phyloP scores from a whole-genome alignment of 2,329 filamentous ascomycete genomes.

The Cercospora berteroae region DNA sequence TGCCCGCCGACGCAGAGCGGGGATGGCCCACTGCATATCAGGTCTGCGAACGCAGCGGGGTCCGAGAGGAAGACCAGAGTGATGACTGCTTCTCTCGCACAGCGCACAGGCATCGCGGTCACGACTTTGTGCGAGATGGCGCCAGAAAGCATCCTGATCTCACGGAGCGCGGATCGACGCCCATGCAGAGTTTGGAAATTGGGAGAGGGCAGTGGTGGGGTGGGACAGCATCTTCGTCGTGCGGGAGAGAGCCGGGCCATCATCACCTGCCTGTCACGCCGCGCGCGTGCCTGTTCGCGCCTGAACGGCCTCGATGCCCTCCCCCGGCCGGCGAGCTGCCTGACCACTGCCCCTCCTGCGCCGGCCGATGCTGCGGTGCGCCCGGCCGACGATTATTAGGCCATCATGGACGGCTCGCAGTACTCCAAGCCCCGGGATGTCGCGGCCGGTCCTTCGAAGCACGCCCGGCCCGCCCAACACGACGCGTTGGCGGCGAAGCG shows the following conservation, averaged over 20 bases:
- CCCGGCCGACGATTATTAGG: neutral
- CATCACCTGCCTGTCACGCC: neutral
- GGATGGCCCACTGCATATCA: neutral
- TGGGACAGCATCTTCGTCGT: neutral
- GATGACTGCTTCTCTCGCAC: neutral
- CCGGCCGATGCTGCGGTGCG: conserved; percentile 6
- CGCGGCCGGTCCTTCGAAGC: conserved; percentile 11
- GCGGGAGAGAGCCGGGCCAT: neutral
- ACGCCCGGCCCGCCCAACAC: conserved; percentile 9
- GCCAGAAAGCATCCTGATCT: neutral
- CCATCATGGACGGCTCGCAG: neutral
- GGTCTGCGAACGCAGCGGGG: neutral
- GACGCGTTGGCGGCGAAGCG: conserved; percentile 16
- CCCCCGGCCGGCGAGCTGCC: neutral
- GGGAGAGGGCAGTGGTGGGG: neutral
- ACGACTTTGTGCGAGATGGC: conserved; percentile 3
- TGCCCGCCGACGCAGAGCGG: neutral
- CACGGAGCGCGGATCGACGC: neutral
- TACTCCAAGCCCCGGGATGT: neutral
- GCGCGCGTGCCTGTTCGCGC: neutral
- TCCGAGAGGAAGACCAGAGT: neutral
- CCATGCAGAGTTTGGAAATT: neutral
- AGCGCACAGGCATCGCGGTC: neutral
- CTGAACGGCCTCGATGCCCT: neutral
- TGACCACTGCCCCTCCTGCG: neutral